Conservation (phyloP, 225 moss, liverwort and hornwort genomes). For the Ulota crispa region DNA sequence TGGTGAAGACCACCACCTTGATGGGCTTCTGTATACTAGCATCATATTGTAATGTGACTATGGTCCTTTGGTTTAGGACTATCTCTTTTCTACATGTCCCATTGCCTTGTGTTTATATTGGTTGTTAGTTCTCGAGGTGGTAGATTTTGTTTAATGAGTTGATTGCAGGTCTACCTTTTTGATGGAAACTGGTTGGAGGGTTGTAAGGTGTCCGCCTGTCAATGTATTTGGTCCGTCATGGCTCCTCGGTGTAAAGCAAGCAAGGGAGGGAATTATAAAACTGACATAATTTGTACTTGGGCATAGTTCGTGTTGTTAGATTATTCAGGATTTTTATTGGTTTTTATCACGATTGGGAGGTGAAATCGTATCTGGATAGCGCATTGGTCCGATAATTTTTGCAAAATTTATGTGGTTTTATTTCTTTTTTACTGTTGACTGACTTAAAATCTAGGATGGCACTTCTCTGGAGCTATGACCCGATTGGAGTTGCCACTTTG, state of each 20-base stretch:
- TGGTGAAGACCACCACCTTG: constrained; percentile 28
- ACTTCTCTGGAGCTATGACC: too few relatives aligned
- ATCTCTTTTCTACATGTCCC: constrained; percentile 13
- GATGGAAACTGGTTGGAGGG: neutral
- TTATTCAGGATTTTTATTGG: neutral
- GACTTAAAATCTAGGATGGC: neutral
- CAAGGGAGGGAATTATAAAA: neutral
- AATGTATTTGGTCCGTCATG: neutral
- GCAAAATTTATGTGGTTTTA: neutral
- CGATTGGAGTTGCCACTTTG: too few relatives aligned
- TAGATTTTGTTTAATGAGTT: constrained; percentile 8
- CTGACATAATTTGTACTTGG: neutral
- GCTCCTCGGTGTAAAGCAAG: neutral
- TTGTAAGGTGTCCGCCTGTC: neutral
- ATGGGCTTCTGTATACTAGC: constrained; percentile 53
- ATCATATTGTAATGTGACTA: constrained; percentile 38
- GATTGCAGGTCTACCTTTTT: neutral
- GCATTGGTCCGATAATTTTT: neutral
- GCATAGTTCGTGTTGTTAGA: neutral
- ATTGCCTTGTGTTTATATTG: constrained; percentile 4
- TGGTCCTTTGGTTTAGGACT: constrained; percentile 31
- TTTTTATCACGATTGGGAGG: neutral
- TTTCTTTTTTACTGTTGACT: neutral
- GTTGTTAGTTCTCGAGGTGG: neutral
- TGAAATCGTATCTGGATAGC: neutral